Base-by-base conservation (phyloP, 2,329 filamentous ascomycete species). In the Trichoderma asperellum region DNA sequence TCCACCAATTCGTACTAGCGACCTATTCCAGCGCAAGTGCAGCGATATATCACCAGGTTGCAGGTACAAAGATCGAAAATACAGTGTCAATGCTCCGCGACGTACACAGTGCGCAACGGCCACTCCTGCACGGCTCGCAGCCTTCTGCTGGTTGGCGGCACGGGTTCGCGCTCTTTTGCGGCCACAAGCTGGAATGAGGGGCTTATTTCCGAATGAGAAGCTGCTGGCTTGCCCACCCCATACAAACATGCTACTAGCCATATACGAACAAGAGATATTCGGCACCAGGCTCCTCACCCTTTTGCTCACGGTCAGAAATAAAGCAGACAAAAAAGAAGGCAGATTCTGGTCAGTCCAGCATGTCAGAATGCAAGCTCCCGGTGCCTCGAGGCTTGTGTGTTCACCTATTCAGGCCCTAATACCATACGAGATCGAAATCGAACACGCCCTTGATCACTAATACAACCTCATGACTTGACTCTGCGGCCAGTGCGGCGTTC, bases 121-220 rank as follows among this genome's bases (percentile, higher is more conserved):
- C 8, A 2, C 4, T 8, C n/a, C 59, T 21, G 40, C 55, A 67
- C 63, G 32, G 63, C 35, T n/a, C 29, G 49, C 34, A 29, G 24
- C 49, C 62, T 56, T 43, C 16, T 32, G 21, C n/a, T 32, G 32
- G 63, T 35, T 47, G 53, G 35, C 27, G 53, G 52, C 12, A 65
- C 35, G 37, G 40, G 58, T 58, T 67, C 29, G 47, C 21, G 47
- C 27, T 21, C 24, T 58, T 24, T 32, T 32, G n/a, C 43, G 49
- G 52, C 43, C 53, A 55, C 53, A 65, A 57, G 62, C 62, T 65
- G 62, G 62, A 65, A 65, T 65, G 62, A 65, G 62, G 62, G 57
- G 62, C 62, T 65, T 65, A 65, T 65, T 49, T 65, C 62, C 53
- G 62, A 57, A 12, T n/a, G 32, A 47, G 35, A 29, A 37, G 60